Evolutionary conservation across 768 basidiomycete genomes (phyloP).

Genomic region (Serendipita sp.): DNA sequence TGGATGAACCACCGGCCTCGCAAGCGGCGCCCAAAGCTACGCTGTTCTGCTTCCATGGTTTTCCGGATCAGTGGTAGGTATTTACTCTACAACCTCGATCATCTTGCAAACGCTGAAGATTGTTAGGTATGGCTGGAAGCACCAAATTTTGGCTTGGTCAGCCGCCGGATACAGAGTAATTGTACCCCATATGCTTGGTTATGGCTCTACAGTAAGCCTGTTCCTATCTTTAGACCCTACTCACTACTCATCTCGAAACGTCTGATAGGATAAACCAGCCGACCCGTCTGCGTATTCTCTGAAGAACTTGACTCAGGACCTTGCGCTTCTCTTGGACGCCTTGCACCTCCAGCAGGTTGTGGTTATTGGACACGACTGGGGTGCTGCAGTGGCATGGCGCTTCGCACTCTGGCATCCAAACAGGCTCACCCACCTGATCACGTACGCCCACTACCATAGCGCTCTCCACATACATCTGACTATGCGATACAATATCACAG

Average conservation of each 20-base stretch:
- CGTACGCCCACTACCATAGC: constrained; percentile 27
- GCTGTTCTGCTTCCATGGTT: constrained; percentile 64
- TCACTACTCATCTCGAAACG: neutral
- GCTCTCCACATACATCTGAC: neutral
- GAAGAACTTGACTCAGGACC: constrained; percentile 43
- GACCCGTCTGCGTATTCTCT: constrained; percentile 41
- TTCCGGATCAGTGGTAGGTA: constrained; percentile 45
- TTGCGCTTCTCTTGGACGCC: constrained; percentile 47
- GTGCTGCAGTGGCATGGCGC: constrained; percentile 42
- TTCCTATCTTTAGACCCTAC: neutral
- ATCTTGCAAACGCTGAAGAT: neutral
- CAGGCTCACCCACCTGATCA: constrained; percentile 38
- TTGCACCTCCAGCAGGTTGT: constrained; percentile 40
- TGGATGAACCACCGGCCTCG: constrained; percentile 16
- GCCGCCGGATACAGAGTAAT: constrained; percentile 45
- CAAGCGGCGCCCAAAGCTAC: constrained; percentile 31
- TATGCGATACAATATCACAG: constrained; percentile 21
- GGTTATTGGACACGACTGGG: constrained; percentile 74
- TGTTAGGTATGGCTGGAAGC: constrained; percentile 57
- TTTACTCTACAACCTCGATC: neutral
- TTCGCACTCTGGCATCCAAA: constrained; percentile 63
- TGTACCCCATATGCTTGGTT: constrained; percentile 37
- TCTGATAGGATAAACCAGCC: constrained; percentile 33
- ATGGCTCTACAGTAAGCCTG: constrained; percentile 32
- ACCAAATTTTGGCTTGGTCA: constrained; percentile 60